Conservation (phyloP, 2,329 filamentous ascomycete genomes). For the Cladophialophora psammophila region DNA sequence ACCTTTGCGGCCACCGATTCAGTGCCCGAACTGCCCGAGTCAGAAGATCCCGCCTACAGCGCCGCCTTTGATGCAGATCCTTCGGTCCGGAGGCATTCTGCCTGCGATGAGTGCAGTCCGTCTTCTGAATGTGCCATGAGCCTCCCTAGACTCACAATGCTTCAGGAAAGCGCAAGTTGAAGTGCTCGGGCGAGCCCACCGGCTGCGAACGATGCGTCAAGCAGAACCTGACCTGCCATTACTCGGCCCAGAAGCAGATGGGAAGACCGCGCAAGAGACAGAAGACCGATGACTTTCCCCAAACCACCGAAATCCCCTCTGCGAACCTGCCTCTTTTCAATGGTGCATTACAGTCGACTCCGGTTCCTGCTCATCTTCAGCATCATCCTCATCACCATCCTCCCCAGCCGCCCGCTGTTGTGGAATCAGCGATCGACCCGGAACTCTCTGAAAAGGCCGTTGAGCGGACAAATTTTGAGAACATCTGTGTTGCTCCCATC, state of each 20-base stretch:
- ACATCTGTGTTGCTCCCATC: conserved; percentile 36
- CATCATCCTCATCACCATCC: conserved; percentile 9
- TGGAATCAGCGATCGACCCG: conserved; percentile 26
- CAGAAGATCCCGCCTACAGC: conserved; percentile 33
- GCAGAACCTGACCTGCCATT: conserved; percentile 53
- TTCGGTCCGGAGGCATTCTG: conserved; percentile 53
- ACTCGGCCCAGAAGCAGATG: conserved; percentile 58
- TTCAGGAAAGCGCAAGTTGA: conserved; percentile 56
- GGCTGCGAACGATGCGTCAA: conserved; percentile 54
- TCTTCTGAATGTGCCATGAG: conserved; percentile 16
- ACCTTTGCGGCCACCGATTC: conserved; percentile 34
- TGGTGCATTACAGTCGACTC: background rate
- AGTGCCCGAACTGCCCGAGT: conserved; percentile 22
- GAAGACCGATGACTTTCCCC: conserved; percentile 42
- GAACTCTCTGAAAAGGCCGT: conserved; percentile 26
- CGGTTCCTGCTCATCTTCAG: background rate
- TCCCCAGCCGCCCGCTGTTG: conserved; percentile 3
- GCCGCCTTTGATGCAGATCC: conserved; percentile 39
- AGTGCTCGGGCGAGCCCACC: conserved; percentile 55
- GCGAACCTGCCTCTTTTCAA: background rate
- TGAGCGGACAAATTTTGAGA: conserved; percentile 38
- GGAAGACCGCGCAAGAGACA: conserved; percentile 55
- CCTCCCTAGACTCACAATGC: conserved; percentile 34
- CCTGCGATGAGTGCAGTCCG: conserved; percentile 59
- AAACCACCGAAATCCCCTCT: conserved; percentile 31